phyloP scores from a whole-genome alignment of 345 rosid genomes.

The Hibiscus syriacus region DNA sequence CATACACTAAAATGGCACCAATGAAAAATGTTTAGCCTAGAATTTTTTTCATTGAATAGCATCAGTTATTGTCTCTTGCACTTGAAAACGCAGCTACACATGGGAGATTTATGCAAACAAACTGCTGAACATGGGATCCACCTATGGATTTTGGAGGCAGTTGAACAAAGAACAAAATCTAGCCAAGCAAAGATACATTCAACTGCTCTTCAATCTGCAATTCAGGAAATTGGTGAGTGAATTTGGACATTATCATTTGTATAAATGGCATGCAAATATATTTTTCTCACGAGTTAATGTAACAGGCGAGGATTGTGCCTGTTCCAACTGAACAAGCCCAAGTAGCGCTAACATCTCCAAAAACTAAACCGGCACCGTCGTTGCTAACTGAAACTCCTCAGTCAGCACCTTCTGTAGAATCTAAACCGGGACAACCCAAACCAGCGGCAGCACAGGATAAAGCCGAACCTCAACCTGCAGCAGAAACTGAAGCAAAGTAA shows the following conservation, averaged over 20 bases:
- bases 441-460: neutral
- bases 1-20: neutral
- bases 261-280: neutral
- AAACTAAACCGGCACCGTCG: conserved; percentile 1
- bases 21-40: neutral
- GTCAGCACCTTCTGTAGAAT: neutral
- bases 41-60: too few relatives aligned
- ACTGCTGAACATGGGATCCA: conserved; percentile 73
- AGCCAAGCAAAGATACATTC: conserved; percentile 69
- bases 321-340: conserved; percentile 33
- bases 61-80: neutral
- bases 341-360: conserved; percentile 8
- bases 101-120: conserved; percentile 76
- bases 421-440: neutral
- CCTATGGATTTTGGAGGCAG: conserved; percentile 76
- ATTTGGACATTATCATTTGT: neutral
- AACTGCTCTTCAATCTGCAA: conserved; percentile 62
- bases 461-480: neutral
- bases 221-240: conserved; percentile 60
- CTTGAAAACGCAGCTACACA: conserved; percentile 56
- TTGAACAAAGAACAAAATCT: conserved; percentile 66
- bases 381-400: neutral
- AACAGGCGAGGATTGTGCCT: conserved; percentile 52
- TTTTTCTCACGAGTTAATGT: conserved; percentile 10
- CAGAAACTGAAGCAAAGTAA: neutral